phyloP scores from a whole-genome alignment of 169 alveolate species.

The Eimeria brunetti region DNA sequence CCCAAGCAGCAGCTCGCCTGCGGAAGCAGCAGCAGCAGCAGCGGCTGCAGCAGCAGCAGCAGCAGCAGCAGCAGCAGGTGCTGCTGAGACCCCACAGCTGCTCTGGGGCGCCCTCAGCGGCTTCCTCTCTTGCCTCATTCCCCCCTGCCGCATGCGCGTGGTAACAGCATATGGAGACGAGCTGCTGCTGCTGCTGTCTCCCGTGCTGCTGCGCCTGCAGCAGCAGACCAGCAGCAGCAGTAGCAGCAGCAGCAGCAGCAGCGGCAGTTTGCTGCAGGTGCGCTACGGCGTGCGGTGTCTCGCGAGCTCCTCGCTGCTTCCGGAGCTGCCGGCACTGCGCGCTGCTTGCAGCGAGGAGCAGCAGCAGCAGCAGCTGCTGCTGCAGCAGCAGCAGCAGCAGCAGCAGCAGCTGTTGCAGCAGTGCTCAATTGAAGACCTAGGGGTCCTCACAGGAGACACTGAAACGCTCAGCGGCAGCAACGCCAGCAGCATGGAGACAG shows the following conservation, averaged over 20 bases:
- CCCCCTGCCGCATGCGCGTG: conserved; percentile 76
- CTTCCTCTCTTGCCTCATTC: conserved; percentile 59
- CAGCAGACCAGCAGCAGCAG: conserved; percentile 6
- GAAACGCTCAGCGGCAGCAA: conserved; percentile 43
- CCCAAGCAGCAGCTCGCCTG: not conserved
- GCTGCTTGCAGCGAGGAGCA: conserved; percentile 6
- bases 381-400: conserved; percentile 33
- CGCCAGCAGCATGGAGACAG: conserved; percentile 17
- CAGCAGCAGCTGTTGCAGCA: no score
- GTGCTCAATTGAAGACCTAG: conserved; percentile 13
- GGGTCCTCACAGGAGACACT: conserved; percentile 11
- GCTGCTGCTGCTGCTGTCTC: conserved; percentile 71
- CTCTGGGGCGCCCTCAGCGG: conserved; percentile 77
- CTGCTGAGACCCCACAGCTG: conserved; percentile 45
- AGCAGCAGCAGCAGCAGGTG: not conserved
- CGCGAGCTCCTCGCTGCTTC: conserved; percentile 36
- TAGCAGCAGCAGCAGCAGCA: conserved; percentile 57
- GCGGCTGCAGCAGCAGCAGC: not conserved
- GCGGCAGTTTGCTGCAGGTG: conserved; percentile 60
- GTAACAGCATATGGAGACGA: conserved; percentile 43
- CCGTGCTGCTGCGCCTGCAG: conserved; percentile 62
- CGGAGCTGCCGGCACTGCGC: conserved; percentile 54
- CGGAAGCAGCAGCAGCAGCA: conserved; percentile 1
- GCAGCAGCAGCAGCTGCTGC: conserved; percentile 42
- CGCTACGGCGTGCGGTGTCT: conserved; percentile 46